These are phyloP conservation scores for Clarkia xantiana DNA, from an alignment of 345 rosid genomes.

Conservation along the genomic window DNA sequence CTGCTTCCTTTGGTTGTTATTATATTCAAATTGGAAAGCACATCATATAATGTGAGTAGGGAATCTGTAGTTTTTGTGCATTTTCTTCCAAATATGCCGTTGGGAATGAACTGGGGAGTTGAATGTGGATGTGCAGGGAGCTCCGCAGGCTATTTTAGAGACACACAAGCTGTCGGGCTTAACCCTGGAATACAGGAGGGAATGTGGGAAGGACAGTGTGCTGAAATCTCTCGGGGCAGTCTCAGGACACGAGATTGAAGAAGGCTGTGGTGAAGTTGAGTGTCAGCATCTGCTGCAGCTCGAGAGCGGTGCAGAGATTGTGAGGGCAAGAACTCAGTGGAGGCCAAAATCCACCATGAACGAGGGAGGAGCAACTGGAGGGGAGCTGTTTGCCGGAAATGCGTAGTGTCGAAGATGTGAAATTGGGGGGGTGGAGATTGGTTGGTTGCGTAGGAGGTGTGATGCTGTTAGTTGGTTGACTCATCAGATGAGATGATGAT, in stretches of 20 bases:
- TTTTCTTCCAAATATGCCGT: too few relatives aligned
- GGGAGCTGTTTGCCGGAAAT: too few relatives aligned
- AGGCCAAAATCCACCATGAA: slow-evolving; percentile 40
- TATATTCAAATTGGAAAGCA: too few relatives aligned
- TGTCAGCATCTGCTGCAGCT: slow-evolving; percentile 89
- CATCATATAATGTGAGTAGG: too few relatives aligned
- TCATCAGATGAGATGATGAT: too few relatives aligned
- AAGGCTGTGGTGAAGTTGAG: slow-evolving; percentile 34
- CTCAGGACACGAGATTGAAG: slow-evolving; percentile 27
- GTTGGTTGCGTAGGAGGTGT: too few relatives aligned
- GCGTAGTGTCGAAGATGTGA: too few relatives aligned
- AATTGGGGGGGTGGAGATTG: too few relatives aligned
- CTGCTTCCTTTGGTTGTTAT: too few relatives aligned
- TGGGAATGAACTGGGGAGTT: background rate
- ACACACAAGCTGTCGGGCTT: slow-evolving; percentile 59
- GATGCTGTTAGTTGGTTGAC: too few relatives aligned
- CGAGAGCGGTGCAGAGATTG: slow-evolving; percentile 69
- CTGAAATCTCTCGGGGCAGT: slow-evolving; percentile 63
- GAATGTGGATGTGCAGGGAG: slow-evolving; percentile 39
- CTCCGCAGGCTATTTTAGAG: slow-evolving; percentile 80
- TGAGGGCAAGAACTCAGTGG: slow-evolving; percentile 83
- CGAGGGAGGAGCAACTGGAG: slow-evolving; percentile 22
- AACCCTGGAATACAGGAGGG: slow-evolving; percentile 88
- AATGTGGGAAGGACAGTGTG: slow-evolving; percentile 83
- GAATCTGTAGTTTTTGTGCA: too few relatives aligned